Conservation (phyloP, 2,329 filamentous ascomycete genomes). For the Fusarium sp. region DNA sequence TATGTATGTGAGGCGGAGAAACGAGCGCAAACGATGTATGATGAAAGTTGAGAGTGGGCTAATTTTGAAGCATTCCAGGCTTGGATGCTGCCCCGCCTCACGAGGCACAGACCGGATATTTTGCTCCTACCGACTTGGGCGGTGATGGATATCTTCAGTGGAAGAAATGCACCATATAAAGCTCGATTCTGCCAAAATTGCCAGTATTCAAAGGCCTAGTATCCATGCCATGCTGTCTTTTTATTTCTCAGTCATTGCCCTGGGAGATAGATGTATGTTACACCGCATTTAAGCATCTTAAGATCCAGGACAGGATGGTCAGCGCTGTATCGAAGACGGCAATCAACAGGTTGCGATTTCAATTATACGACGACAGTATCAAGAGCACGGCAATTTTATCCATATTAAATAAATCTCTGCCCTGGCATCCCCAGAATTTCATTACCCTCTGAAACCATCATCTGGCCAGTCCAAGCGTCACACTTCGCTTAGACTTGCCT, state of each 20-base stretch:
- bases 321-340: neutral
- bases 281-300: neutral
- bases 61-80: neutral
- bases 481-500: neutral
- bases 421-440: neutral
- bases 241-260: neutral
- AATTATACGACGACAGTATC: neutral
- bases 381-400: neutral
- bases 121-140: neutral
- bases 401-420: neutral
- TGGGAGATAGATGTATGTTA: neutral
- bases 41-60: neutral
- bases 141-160: neutral
- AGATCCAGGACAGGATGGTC: neutral
- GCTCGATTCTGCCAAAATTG: neutral
- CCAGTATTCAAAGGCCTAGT: neutral
- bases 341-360: neutral
- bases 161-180: neutral
- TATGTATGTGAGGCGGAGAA: neutral
- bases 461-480: neutral
- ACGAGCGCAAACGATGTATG: neutral
- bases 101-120: conserved; percentile 1
- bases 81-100: neutral
- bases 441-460: neutral
- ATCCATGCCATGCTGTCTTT: neutral